These are phyloP conservation scores for Silene uniflora DNA, from an alignment of 148 eudicot species.

Conservation along the genomic window DNA sequence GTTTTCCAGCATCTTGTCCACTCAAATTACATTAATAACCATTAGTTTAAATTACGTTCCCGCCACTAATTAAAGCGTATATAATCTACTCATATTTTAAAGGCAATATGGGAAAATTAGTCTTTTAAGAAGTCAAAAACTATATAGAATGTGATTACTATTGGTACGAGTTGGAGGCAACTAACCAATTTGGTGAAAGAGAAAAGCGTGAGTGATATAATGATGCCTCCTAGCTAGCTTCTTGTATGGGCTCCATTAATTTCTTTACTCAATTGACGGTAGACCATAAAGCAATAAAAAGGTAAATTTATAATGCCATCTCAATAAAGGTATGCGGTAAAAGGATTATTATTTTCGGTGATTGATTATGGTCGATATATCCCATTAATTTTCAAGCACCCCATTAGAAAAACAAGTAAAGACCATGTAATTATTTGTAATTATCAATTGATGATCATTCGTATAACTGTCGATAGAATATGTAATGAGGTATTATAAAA, in stretches of 20 bases:
- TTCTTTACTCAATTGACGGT: neutral
- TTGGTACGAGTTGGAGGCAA: conserved; percentile 5
- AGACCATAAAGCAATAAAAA: conserved; percentile 1
- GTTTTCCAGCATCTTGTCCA: too few relatives aligned
- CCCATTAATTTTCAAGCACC: too few relatives aligned
- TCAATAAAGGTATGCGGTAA: neutral
- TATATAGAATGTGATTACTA: neutral
- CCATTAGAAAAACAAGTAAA: too few relatives aligned
- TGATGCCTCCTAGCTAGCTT: neutral
- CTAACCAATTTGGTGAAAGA: conserved; percentile 9
- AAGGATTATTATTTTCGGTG: too few relatives aligned
- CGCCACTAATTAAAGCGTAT: neutral
- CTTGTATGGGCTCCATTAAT: too few relatives aligned
- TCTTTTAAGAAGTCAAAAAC: neutral
- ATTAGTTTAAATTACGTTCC: conserved; percentile 9
- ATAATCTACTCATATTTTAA: neutral
- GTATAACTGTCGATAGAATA: too few relatives aligned
- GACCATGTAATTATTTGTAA: too few relatives aligned
- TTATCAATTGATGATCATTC: too few relatives aligned
- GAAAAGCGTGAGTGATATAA: conserved; percentile 24
- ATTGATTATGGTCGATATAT: neutral
- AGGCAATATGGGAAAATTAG: conserved; percentile 3
- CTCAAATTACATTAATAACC: neutral
- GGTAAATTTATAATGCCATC: neutral
- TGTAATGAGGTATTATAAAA: too few relatives aligned